Percentiles rank a stretch among this genome's conserved stretches.
Evolutionary conservation across 768 basidiomycete genomes (phyloP).

Genomic region (Xerocomus spinulosus): DNA sequence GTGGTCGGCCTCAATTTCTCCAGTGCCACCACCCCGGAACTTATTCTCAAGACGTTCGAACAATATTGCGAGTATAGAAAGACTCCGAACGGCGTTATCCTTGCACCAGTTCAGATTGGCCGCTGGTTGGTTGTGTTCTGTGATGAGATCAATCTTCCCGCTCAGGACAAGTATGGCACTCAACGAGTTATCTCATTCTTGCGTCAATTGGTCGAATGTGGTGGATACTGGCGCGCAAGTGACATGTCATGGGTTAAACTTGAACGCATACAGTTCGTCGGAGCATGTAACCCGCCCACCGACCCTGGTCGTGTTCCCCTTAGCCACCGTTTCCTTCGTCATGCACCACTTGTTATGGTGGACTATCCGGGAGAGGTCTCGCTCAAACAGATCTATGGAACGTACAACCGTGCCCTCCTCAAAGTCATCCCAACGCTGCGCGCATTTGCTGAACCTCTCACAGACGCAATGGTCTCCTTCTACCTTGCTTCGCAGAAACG

Average conservation of each 20-base stretch:
- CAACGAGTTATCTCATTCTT: constrained; percentile 98
- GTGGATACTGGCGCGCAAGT: constrained; percentile 89
- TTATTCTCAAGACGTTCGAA: constrained; percentile 98
- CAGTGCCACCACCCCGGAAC: constrained; percentile 95
- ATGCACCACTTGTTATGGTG: constrained; percentile 97
- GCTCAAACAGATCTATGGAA: constrained; percentile 96
- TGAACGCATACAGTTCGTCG: constrained; percentile 99
- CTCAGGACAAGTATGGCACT: constrained; percentile 96
- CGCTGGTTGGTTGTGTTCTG: constrained; percentile 99
- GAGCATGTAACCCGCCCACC: constrained; percentile 98
- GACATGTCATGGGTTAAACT: constrained; percentile 98
- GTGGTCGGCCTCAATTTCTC: constrained; percentile 99
- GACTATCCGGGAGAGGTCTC: constrained; percentile 98
- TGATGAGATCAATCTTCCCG: constrained; percentile 98
- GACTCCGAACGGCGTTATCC: constrained; percentile 95
- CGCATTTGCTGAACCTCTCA: constrained; percentile 89
- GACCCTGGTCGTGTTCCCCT: constrained; percentile 99
- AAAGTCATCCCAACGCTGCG: constrained; percentile 94
- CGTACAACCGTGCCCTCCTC: constrained; percentile 92
- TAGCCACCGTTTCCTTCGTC: constrained; percentile 94
- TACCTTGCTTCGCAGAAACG: constrained; percentile 90
- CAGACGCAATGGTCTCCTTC: constrained; percentile 95
- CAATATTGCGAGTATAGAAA: constrained; percentile 99
- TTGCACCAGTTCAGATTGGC: constrained; percentile 91
- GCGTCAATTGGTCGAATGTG: constrained; percentile 90